These are phyloP conservation scores for Ophiorrhiza pumila DNA, from an alignment of 257 asterid genomes.

Conservation along the genomic window DNA sequence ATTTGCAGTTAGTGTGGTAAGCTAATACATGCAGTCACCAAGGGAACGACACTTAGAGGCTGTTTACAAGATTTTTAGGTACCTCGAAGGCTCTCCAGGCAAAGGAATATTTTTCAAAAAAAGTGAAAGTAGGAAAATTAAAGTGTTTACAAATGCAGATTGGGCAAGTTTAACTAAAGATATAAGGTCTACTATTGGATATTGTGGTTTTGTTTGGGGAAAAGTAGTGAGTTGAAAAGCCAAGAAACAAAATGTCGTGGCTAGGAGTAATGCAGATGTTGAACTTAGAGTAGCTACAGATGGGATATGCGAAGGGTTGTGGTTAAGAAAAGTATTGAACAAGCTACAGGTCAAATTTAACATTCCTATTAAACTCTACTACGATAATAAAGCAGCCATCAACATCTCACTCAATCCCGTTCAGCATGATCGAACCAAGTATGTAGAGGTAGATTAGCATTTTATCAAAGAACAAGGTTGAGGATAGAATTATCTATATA, in stretches of 20 bases:
- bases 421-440: neutral
- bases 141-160: neutral
- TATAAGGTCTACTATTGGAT: neutral
- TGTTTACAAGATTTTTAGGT: neutral
- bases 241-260: neutral
- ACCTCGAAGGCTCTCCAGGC: neutral
- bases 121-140: neutral
- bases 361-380: too few species aligned
- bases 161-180: neutral
- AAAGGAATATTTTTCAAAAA: neutral
- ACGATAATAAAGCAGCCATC: neutral
- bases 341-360: too few species aligned
- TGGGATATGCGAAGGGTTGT: neutral
- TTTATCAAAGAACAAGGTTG: neutral
- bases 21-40: too few species aligned
- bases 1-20: neutral
- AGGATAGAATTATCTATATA: neutral
- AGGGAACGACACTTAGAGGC: neutral
- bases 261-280: neutral
- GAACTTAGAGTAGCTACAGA: neutral
- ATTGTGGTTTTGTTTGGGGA: neutral
- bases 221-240: constrained; percentile 4
- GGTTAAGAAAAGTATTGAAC: too few species aligned
- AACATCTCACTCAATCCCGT: neutral
- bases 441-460: constrained; percentile 3